Percentiles rank a stretch among this genome's conserved stretches.
Evolutionary conservation across 2,329 filamentous ascomycete genomes (phyloP).

Genomic region (Penicillium sp.): DNA sequence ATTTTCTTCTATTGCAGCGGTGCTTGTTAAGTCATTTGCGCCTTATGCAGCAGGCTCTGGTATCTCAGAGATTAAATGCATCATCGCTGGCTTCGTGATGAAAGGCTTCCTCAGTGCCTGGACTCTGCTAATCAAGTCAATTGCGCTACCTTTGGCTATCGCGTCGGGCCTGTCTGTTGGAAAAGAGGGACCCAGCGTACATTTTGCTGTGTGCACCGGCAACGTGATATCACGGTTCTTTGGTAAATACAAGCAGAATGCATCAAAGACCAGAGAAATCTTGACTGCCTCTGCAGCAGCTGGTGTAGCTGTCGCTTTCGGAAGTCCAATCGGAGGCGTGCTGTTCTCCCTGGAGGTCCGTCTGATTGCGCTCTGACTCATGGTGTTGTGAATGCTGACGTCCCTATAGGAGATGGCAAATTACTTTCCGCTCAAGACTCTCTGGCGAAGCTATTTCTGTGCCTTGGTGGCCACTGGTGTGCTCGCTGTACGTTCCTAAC

Average conservation of each 20-base stretch:
- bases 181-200: constrained; percentile 97
- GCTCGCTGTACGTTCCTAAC: constrained; percentile 56
- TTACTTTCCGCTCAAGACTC: constrained; percentile 92
- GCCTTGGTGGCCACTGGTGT: constrained; percentile 91
- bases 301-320: constrained; percentile 93
- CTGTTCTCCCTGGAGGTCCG: constrained; percentile 80
- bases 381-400: constrained; percentile 16
- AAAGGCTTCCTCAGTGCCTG: constrained; percentile 92
- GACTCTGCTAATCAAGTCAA: constrained; percentile 90
- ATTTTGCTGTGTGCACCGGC: constrained; percentile 95
- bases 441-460: constrained; percentile 98
- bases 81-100: constrained; percentile 98
- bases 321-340: constrained; percentile 93
- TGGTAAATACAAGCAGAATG: constrained; percentile 84
- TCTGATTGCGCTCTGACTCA: not conserved
- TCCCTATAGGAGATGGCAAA: constrained; percentile 75
- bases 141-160: constrained; percentile 85
- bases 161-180: constrained; percentile 91
- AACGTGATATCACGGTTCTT: constrained; percentile 95
- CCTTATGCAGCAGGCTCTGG: constrained; percentile 95
- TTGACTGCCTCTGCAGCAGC: constrained; percentile 91
- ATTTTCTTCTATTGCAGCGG: constrained; percentile 78
- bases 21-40: constrained; percentile 83
- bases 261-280: constrained; percentile 91
- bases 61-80: constrained; percentile 98